Conservation (phyloP, 1,284 basidiomycete genomes). For the Ganoderma leucocontextum region DNA sequence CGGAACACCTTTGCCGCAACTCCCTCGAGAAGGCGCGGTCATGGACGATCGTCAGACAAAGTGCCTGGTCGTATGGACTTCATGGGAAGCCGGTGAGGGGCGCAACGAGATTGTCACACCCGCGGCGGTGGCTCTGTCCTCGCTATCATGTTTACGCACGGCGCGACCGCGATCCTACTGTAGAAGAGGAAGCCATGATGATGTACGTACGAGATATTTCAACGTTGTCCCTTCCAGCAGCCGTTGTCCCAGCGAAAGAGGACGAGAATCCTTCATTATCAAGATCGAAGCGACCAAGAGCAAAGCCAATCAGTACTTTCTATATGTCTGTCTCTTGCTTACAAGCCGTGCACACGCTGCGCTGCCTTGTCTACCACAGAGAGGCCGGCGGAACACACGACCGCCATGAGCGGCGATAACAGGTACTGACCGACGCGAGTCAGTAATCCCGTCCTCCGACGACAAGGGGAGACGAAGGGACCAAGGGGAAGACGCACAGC, state of each 20-base stretch:
- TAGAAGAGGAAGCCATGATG: background rate
- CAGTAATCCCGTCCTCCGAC: too few species aligned
- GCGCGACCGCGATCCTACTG: background rate
- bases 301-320: constrained; percentile 13
- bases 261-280: background rate
- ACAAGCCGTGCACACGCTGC: background rate
- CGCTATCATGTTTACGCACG: background rate
- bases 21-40: too few species aligned
- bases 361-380: constrained; percentile 33
- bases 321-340: background rate
- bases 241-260: background rate
- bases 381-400: constrained; percentile 40
- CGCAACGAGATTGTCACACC: background rate
- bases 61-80: background rate
- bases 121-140: background rate
- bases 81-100: background rate
- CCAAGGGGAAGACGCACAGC: constrained; percentile 34
- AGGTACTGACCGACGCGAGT: constrained; percentile 35
- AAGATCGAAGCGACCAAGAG: background rate
- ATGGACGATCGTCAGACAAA: background rate
- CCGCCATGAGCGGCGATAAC: constrained; percentile 42
- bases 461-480: background rate
- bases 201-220: background rate
- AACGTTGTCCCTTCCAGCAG: background rate
- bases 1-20: background rate